Evolutionary conservation across 2,329 filamentous ascomycete genomes (phyloP).

Genomic region (Sordariomycetes sp.): DNA sequence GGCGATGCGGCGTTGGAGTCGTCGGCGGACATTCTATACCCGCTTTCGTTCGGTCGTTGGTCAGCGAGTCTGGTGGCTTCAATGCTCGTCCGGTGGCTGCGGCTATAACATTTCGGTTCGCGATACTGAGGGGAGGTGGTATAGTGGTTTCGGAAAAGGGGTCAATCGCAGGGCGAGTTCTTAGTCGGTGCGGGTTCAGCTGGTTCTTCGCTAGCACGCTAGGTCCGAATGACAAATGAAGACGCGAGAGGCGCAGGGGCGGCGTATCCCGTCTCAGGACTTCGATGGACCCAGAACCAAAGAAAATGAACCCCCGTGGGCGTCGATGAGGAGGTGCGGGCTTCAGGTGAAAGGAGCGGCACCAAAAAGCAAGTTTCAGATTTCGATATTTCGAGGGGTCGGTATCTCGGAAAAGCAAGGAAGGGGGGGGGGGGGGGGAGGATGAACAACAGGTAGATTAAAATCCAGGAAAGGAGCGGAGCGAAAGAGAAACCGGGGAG

Average conservation of each 20-base stretch:
- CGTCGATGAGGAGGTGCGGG: background rate
- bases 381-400: too few relatives aligned
- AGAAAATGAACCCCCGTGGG: background rate
- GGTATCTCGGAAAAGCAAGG: background rate
- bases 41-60: background rate
- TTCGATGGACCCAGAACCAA: background rate
- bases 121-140: background rate
- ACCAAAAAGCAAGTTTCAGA: background rate
- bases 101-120: background rate
- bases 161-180: background rate
- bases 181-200: background rate
- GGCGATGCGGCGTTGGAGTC: background rate
- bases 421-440: background rate
- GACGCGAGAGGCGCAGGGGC: background rate
- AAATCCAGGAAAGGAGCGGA: background rate
- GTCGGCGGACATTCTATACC: background rate
- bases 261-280: background rate
- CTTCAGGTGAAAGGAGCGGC: background rate
- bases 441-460: too few relatives aligned
- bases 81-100: background rate
- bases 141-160: conserved; percentile 1
- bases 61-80: background rate
- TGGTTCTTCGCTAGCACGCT: background rate
- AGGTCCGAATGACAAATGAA: conserved; percentile 5
- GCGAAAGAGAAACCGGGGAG: background rate